A percentile compares a stretch with the other conserved stretches of the same genome.
Evolutionary conservation across 805 yeast species (phyloP).

Genomic region (Kazachstania kunashirensis): DNA sequence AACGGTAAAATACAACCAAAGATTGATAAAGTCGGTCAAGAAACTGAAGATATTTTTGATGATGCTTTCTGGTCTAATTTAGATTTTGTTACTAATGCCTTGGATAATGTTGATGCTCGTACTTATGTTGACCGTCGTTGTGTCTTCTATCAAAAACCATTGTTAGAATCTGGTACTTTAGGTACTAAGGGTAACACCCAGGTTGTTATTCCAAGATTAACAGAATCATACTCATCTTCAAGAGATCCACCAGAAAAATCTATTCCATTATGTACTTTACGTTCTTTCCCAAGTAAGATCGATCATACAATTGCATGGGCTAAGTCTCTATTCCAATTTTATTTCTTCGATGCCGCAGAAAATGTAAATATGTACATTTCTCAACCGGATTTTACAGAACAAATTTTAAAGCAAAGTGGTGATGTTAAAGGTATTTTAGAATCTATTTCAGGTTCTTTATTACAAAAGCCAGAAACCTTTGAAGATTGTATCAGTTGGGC

Average conservation of each 20-base stretch:
- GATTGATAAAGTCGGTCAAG: constrained; percentile 86
- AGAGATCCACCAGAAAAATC: constrained; percentile 98
- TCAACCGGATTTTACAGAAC: constrained; percentile 88
- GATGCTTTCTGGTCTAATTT: constrained; percentile 76
- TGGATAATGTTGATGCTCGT: constrained; percentile 96
- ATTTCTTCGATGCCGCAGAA: constrained; percentile 83
- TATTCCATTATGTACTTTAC: constrained; percentile 91
- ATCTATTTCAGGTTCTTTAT: constrained; percentile 65
- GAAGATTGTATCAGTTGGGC: constrained; percentile 97
- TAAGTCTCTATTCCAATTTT: constrained; percentile 85
- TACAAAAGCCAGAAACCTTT: constrained; percentile 76
- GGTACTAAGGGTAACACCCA: constrained; percentile 99
- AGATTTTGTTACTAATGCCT: constrained; percentile 90
- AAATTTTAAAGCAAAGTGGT: constrained; percentile 81
- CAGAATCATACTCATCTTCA: constrained; percentile 92
- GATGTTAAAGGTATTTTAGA: constrained; percentile 83
- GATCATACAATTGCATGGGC: constrained; percentile 99
- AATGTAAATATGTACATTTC: constrained; percentile 83
- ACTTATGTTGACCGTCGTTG: constrained; percentile 96
- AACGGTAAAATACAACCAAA: constrained; percentile 63
- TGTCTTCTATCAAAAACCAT: constrained; percentile 81
- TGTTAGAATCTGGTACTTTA: constrained; percentile 91
- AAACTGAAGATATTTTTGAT: constrained; percentile 78
- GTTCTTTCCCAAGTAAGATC: constrained; percentile 95
- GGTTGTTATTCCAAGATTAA: constrained; percentile 84